Base-by-base conservation (phyloP, 2,329 filamentous ascomycete species). In the Fusarium oxysporum region DNA sequence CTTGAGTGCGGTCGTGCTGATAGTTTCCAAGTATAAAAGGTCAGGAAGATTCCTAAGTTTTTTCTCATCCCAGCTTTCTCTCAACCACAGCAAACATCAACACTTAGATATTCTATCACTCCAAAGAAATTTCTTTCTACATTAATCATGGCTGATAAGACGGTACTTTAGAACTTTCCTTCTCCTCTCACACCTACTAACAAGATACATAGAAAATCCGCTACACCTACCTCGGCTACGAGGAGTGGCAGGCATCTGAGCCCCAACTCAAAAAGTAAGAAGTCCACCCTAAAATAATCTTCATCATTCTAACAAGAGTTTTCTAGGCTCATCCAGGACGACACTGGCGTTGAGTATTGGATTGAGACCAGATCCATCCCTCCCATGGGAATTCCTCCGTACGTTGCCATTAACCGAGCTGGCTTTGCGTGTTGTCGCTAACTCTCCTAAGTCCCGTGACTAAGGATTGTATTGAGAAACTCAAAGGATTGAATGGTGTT, bases 211-310 rank as follows among this genome's bases (percentile, higher is more conserved):
- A 60, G 57, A 54, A 19, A 19, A 54, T 60, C 8, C 45, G 47
- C 21, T 58, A 54, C 45, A 10, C 35, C 17, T 60, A n/a, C 47
- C 19, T 5, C 4, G 25, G 45, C 28, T 12, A 10, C 12, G 45
- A 54, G 0, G 28, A 7, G 0, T 60, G 47, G 35, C n/a, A 54
- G 37, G 21, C 23, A 4, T 21, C 28, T n/a, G 35, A 41, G n/a
- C 1, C 30, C 16, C 19, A 54, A 7, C 28, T 60, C 19, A 54
- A 32, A 14, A 23, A 60, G 57, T 41, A 35, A 21, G n/a, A 2
- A 8, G 19, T 5, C 7, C 0, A 5, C 2, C 5, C 0, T 8
- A 16, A 11, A 11, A 1, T 12, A 6, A 1, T 13, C 1, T 3
- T 5, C 1, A 8, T 9, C 1, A 21, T 13, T 25, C 14, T 60